Evolutionary conservation across 371 early-diverging fungal species (phyloP).

Genomic region (Mucor saturninus): DNA sequence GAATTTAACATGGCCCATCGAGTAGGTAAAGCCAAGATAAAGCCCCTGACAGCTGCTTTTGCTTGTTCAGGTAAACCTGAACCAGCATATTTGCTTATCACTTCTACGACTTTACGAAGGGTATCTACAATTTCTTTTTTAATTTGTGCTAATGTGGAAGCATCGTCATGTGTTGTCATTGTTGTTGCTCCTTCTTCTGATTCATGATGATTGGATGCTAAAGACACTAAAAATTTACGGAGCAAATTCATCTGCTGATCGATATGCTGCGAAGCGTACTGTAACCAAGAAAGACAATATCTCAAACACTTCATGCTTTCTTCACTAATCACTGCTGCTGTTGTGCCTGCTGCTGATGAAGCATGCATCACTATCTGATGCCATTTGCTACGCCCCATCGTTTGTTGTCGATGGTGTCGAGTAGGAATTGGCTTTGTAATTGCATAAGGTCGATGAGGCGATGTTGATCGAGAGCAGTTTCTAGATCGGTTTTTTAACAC

Average conservation of each 20-base stretch:
- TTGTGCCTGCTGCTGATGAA: conserved; percentile 70
- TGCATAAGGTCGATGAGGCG: conserved; percentile 46
- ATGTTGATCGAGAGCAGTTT: conserved; percentile 44
- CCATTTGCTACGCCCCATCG: conserved; percentile 64
- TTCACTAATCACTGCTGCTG: conserved; percentile 78
- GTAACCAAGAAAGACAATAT: conserved; percentile 84
- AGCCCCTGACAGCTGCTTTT: conserved; percentile 78
- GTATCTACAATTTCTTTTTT: conserved; percentile 88
- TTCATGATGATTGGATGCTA: conserved; percentile 39
- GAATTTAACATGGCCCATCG: conserved; percentile 75
- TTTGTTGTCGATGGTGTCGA: conserved; percentile 27
- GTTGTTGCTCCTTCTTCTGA: conserved; percentile 1
- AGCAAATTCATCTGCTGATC: conserved; percentile 79
- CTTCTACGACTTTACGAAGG: conserved; percentile 85
- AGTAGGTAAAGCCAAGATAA: conserved; percentile 86
- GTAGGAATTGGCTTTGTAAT: conserved; percentile 30
- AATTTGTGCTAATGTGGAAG: conserved; percentile 56
- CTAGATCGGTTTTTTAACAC: conserved; percentile 30
- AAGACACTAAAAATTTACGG: conserved; percentile 65
- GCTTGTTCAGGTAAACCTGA: conserved; percentile 87
- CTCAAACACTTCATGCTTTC: conserved; percentile 79
- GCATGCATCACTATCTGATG: conserved; percentile 74
- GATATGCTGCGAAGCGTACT: conserved; percentile 85
- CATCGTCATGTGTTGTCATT: conserved; percentile 20
- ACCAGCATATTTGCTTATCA: conserved; percentile 88